Evolutionary conservation across 2,329 filamentous ascomycete genomes (phyloP).

Genomic region (Trichoderma hamatum): DNA sequence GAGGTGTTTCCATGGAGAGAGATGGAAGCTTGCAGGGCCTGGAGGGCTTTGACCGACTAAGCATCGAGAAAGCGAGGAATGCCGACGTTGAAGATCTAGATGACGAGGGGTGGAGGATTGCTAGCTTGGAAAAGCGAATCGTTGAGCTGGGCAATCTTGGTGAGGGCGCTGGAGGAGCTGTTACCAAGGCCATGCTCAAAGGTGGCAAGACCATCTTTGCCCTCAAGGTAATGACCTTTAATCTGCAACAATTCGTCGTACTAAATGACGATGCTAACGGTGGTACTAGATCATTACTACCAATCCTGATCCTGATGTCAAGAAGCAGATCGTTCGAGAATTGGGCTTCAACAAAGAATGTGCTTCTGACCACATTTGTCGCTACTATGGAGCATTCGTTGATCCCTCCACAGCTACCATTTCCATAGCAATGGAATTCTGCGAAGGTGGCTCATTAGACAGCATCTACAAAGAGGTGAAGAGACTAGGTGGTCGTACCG

Average conservation of each 20-base stretch:
- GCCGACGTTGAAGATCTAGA: constrained; percentile 93
- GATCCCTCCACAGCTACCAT: constrained; percentile 96
- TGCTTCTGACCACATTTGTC: constrained; percentile 92
- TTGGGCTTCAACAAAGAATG: constrained; percentile 98
- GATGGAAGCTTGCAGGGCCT: constrained; percentile 79
- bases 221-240: constrained; percentile 74
- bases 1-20: constrained; percentile 75
- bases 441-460: constrained; percentile 93
- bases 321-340: constrained; percentile 97
- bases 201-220: constrained; percentile 95
- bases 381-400: constrained; percentile 96
- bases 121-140: constrained; percentile 85
- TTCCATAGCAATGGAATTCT: constrained; percentile 99
- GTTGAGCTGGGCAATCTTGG: constrained; percentile 86
- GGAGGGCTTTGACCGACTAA: constrained; percentile 77
- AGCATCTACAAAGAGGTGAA: constrained; percentile 98
- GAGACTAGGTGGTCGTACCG: constrained; percentile 88
- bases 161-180: constrained; percentile 93
- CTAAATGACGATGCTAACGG: neutral
- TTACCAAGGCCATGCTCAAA: constrained; percentile 86
- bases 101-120: constrained; percentile 92
- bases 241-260: constrained; percentile 25
- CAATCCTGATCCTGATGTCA: constrained; percentile 95
- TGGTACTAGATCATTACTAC: constrained; percentile 86
- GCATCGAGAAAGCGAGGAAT: constrained; percentile 77